Base-by-base conservation (phyloP, 164 flowering plant species). In the Vitis rotundifolia region DNA sequence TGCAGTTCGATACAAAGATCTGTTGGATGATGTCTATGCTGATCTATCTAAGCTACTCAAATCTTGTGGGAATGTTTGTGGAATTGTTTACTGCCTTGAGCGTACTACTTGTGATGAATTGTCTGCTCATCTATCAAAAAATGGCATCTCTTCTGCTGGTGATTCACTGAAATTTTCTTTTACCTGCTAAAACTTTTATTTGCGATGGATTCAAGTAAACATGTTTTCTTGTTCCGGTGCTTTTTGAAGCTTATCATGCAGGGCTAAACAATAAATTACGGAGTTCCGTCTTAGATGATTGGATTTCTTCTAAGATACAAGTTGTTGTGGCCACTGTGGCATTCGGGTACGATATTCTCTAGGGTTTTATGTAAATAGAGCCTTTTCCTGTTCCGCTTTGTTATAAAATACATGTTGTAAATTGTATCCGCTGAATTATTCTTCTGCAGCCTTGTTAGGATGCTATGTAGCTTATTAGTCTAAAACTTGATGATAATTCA, bases 301-400 rank as follows among this genome's bases (percentile, higher is more conserved):
- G 97, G 98, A 80, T 92, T 61, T 88, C 92, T 75, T 89, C 97
- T 47, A 94, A 80, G 85, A 83, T 80, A 82, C 94, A 89, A 82
- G 92, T 94, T 64, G 93, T 94, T 66, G 92, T 92, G 68, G 98
- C 98, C 37, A 94, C 98, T 19, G 97, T 94, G 53, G 98, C 98
- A 69, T 94, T 94, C 65, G 98, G 98, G 98, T 94, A 89, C 58
- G 78, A 12, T 68, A 37, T 11, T 58, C 52, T 62, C 62, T 57
- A 12, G 53, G 19, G 63, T 52, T 26, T 47, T 54, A 8, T 44
- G 15, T 15, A 18, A 5, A 13, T 29, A 7, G 12, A 58, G 11
- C 3, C 15, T 59, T 51, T 19, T 47, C 16, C 13, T 48, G 11
- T 22, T 14, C 14, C 16, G 0, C 0, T 5, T 18, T 11, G 22